These are phyloP conservation scores for Flaveria bidentis DNA, from an alignment of 129 eudicot species.

Conservation along the genomic window DNA sequence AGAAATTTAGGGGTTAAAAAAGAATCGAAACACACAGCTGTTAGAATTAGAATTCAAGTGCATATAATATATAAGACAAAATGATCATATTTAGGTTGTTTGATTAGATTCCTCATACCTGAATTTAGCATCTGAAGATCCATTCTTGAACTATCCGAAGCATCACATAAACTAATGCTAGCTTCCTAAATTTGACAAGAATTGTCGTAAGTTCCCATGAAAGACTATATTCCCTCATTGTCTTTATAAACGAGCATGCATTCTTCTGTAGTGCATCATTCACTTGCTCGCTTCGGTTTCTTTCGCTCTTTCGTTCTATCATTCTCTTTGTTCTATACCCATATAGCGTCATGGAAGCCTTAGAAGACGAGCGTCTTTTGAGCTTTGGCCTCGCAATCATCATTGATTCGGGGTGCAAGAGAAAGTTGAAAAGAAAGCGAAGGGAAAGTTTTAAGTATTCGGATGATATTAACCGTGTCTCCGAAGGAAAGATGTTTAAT, in stretches of 20 bases:
- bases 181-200: conserved; percentile 13
- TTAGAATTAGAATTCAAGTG: too few species aligned
- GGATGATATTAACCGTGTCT: conserved; percentile 28
- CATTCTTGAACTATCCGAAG: conserved; percentile 39
- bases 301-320: neutral
- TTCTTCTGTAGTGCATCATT: neutral
- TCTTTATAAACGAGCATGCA: conserved; percentile 26
- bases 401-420: conserved; percentile 36
- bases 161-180: conserved; percentile 18
- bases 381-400: conserved; percentile 61
- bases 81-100: neutral
- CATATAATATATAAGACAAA: neutral
- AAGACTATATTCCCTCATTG: conserved; percentile 9
- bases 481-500: conserved; percentile 54
- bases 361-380: conserved; percentile 49
- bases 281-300: neutral
- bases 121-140: conserved; percentile 23
- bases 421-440: conserved; percentile 46
- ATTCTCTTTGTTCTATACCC: neutral
- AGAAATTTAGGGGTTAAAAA: neutral
- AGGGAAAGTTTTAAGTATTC: conserved; percentile 24
- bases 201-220: conserved; percentile 21
- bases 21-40: too few species aligned
- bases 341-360: conserved; percentile 41
- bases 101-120: conserved; percentile 22